Percentiles rank a stretch among this genome's conserved stretches.
phyloP scores from a whole-genome alignment of 1,284 basidiomycete species.

The Stygiomarasmius scandens region DNA sequence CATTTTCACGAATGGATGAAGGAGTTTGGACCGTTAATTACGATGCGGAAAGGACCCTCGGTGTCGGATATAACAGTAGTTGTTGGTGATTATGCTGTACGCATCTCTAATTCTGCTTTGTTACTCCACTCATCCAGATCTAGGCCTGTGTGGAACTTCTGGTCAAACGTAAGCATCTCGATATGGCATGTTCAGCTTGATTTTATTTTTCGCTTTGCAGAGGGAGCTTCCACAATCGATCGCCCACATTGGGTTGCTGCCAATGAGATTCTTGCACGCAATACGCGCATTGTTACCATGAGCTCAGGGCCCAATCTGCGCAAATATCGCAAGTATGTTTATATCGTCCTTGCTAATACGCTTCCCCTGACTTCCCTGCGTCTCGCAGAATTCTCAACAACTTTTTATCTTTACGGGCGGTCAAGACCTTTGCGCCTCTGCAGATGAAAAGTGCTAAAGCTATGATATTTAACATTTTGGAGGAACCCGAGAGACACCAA shows the following conservation, averaged over 20 bases:
- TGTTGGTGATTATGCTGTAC: not conserved
- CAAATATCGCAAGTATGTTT: slow-evolving; percentile 2
- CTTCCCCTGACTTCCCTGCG: no score
- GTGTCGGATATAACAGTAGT: not conserved
- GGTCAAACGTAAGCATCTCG: not conserved
- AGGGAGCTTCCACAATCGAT: slow-evolving; percentile 6
- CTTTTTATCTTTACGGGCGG: not conserved
- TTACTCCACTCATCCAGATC: not conserved
- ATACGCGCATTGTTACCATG: slow-evolving; percentile 1
- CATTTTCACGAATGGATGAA: slow-evolving; percentile 1
- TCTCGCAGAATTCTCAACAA: slow-evolving; percentile 1
- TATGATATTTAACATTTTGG: not conserved
- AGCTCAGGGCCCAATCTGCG: slow-evolving; percentile 3
- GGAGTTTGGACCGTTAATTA: not conserved
- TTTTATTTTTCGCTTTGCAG: not conserved
- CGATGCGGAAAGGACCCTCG: not conserved
- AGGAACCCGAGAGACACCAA: slow-evolving; percentile 1
- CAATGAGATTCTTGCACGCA: slow-evolving; percentile 3
- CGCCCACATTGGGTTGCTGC: slow-evolving; percentile 3
- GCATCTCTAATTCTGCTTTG: not conserved
- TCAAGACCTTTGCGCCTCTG: slow-evolving; percentile 2
- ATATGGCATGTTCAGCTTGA: no score
- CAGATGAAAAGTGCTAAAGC: not conserved
- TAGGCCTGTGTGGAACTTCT: not conserved
- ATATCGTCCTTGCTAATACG: no score